These are phyloP conservation scores for Cicer chorassanicum DNA, from an alignment of 306 rosid species.

Conservation along the genomic window DNA sequence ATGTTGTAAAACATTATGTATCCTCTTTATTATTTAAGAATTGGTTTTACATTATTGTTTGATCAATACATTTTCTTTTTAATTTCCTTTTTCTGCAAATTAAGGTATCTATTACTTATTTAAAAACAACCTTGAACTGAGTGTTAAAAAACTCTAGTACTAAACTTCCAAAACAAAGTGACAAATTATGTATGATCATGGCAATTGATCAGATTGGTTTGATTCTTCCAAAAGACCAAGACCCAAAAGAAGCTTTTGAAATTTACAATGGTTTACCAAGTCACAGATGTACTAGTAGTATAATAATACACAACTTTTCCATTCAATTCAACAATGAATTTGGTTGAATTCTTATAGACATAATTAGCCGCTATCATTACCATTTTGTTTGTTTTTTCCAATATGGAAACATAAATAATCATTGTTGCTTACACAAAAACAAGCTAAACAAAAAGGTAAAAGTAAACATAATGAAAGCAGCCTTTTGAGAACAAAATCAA, in stretches of 20 bases:
- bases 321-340: constrained; percentile 38
- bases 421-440: constrained; percentile 39
- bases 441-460: constrained; percentile 33
- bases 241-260: constrained; percentile 45
- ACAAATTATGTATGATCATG: background rate
- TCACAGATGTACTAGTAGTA: constrained; percentile 33
- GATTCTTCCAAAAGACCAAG: constrained; percentile 31
- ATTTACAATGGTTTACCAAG: constrained; percentile 48
- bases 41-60: background rate
- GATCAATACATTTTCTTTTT: background rate
- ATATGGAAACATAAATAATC: constrained; percentile 48
- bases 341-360: constrained; percentile 46
- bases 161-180: background rate
- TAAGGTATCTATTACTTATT: no score
- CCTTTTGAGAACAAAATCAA: constrained; percentile 53
- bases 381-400: constrained; percentile 39
- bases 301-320: constrained; percentile 40
- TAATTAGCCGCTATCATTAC: constrained; percentile 43
- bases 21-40: background rate
- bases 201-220: constrained; percentile 24
- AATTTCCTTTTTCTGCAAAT: no score
- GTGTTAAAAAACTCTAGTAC: background rate
- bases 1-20: background rate
- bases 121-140: background rate
- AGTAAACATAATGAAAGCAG: constrained; percentile 48